Evolutionary conservation across 805 yeast genomes (phyloP).

Genomic region (Torulaspora gathmanii): DNA sequence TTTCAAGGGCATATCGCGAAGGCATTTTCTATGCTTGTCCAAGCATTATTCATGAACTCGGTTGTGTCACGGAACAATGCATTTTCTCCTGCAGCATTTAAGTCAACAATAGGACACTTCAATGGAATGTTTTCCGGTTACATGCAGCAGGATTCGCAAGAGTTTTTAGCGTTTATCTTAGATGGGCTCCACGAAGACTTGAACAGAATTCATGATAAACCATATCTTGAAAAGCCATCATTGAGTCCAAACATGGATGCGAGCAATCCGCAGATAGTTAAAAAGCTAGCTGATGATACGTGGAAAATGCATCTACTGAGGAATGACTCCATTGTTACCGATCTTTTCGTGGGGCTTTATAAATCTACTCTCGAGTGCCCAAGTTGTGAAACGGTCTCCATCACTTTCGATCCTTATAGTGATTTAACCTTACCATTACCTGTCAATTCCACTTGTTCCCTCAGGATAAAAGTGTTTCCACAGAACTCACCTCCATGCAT

Average conservation of each 20-base stretch:
- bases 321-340: constrained; percentile 80
- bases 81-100: constrained; percentile 71
- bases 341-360: constrained; percentile 84
- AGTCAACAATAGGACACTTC: constrained; percentile 69
- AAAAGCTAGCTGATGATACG: constrained; percentile 62
- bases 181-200: constrained; percentile 94
- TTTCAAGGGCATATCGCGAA: constrained; percentile 75
- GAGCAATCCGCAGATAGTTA: constrained; percentile 48
- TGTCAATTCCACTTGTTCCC: constrained; percentile 64
- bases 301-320: constrained; percentile 77
- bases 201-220: constrained; percentile 76
- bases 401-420: constrained; percentile 91
- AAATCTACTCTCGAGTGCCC: constrained; percentile 90
- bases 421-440: constrained; percentile 90
- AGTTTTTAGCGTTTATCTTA: constrained; percentile 78
- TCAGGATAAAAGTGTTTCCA: constrained; percentile 59
- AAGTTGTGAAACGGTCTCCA: constrained; percentile 66
- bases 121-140: constrained; percentile 82
- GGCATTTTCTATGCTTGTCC: constrained; percentile 66
- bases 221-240: constrained; percentile 86
- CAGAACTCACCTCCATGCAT: constrained; percentile 45
- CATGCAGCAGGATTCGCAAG: constrained; percentile 94
- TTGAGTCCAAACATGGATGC: constrained; percentile 54
- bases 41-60: constrained; percentile 44
- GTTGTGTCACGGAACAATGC: constrained; percentile 21